phyloP scores from a whole-genome alignment of 1,139 yeast genomes.

The Lodderomyces parapsilosis region DNA sequence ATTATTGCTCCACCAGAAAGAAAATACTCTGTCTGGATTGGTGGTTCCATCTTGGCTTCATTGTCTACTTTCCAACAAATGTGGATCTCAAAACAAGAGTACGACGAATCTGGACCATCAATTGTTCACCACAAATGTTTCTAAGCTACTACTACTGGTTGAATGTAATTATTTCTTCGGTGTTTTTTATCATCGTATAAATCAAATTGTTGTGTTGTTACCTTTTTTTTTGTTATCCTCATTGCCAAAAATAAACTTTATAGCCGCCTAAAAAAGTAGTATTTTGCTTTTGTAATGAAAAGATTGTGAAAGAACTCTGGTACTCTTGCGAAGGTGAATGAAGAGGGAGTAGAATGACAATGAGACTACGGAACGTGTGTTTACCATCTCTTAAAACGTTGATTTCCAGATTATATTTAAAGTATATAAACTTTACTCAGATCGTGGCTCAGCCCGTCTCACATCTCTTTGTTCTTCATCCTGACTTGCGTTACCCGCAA shows the following conservation, averaged over 20 bases:
- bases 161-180: neutral
- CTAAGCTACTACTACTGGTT: slow-evolving; percentile 62
- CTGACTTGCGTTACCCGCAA: slow-evolving; percentile 3
- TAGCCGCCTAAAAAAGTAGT: neutral
- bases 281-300: slow-evolving; percentile 1
- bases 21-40: slow-evolving; percentile 99
- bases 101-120: slow-evolving; percentile 99
- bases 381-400: too few species aligned
- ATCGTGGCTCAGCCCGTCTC: neutral
- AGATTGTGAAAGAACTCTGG: neutral
- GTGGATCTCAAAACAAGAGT: slow-evolving; percentile 87
- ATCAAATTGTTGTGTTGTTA: neutral
- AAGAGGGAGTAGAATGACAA: too few species aligned
- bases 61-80: slow-evolving; percentile 99
- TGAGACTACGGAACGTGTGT: too few species aligned
- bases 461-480: neutral
- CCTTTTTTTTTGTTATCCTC: neutral
- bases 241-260: slow-evolving; percentile 1
- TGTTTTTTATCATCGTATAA: slow-evolving; percentile 3
- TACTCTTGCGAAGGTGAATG: too few species aligned
- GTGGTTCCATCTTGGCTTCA: slow-evolving; percentile 99
- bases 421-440: neutral
- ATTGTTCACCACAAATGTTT: slow-evolving; percentile 99
- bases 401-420: too few species aligned
- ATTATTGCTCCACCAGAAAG: slow-evolving; percentile 99